Percentiles rank a stretch among this genome's conserved stretches.
Evolutionary conservation across 2,329 filamentous ascomycete species (phyloP).

Genomic region (Fusarium succisae): DNA sequence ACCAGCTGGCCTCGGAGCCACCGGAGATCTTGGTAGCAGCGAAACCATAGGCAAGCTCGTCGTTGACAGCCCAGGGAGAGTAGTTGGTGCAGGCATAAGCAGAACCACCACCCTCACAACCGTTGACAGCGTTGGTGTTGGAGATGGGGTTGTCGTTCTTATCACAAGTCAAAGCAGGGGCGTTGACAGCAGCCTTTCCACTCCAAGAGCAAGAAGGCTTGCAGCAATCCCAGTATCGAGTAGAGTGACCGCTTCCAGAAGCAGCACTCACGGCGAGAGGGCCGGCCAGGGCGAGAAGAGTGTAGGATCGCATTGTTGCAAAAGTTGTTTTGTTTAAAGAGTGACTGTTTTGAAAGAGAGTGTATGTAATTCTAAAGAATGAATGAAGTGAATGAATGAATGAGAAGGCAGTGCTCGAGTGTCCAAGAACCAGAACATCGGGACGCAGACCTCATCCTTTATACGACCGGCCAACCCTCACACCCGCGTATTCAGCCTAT

Average conservation of each 20-base stretch:
- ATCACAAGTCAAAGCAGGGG: conserved; percentile 64
- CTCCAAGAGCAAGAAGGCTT: conserved; percentile 74
- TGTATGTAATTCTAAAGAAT: conserved; percentile 21
- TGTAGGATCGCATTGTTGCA: conserved; percentile 37
- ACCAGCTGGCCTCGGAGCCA: conserved; percentile 68
- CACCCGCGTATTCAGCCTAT: not conserved
- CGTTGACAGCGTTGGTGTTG: conserved; percentile 58
- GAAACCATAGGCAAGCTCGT: conserved; percentile 69
- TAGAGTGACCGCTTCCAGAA: conserved; percentile 43
- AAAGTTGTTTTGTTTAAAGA: conserved; percentile 20
- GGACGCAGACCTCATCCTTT: conserved; percentile 22
- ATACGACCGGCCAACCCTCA: not conserved
- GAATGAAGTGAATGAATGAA: conserved; percentile 26
- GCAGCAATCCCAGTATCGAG: conserved; percentile 72
- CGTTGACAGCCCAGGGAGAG: conserved; percentile 69
- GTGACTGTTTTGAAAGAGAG: conserved; percentile 28
- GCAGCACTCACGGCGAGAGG: conserved; percentile 39
- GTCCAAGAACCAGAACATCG: not conserved
- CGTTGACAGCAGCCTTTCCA: conserved; percentile 62
- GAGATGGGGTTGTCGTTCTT: conserved; percentile 63
- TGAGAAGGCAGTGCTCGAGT: conserved; percentile 18
- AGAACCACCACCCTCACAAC: conserved; percentile 67
- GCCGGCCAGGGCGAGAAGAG: conserved; percentile 37
- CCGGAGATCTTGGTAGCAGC: conserved; percentile 67
- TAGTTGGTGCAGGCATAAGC: conserved; percentile 71